Evolutionary conservation across 2,329 filamentous ascomycete species (phyloP).

Genomic region (Dryadomyces quercivorus): DNA sequence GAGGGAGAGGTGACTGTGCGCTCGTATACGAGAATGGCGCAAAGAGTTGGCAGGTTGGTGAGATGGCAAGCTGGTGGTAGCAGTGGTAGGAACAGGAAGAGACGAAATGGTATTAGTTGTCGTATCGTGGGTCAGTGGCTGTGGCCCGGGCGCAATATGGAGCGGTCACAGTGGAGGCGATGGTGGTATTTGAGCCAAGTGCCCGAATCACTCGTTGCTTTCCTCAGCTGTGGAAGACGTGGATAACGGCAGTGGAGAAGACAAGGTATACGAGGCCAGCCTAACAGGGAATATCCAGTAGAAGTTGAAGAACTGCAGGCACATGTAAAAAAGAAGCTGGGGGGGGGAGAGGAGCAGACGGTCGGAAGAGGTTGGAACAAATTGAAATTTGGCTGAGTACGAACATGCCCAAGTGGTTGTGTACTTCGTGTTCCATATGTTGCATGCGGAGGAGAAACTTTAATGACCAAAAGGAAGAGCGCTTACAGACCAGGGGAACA

Average conservation of each 20-base stretch:
- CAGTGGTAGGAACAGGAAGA: background rate
- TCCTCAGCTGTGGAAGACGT: background rate
- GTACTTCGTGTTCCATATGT: background rate
- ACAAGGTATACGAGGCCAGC: too few species aligned
- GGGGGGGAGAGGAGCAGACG: too few species aligned
- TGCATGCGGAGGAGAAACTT: background rate
- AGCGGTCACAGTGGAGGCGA: background rate
- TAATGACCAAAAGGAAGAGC: background rate
- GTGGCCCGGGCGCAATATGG: background rate
- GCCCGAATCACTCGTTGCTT: background rate
- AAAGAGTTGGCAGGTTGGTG: background rate
- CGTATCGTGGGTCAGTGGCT: background rate
- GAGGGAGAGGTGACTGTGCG: too few species aligned
- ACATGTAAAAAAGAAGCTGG: too few species aligned
- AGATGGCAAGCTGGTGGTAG: background rate
- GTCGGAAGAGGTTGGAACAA: background rate
- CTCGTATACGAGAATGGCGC: background rate
- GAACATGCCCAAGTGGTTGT: too few species aligned
- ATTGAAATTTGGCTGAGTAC: background rate
- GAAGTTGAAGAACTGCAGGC: too few species aligned
- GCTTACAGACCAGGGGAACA: background rate
- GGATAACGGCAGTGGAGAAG: too few species aligned
- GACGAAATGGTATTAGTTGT: background rate
- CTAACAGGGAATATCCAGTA: too few species aligned
- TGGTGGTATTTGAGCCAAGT: background rate